Evolutionary conservation across 371 early-diverging fungal genomes (phyloP).

Genomic region (Mucor velutinosus): DNA sequence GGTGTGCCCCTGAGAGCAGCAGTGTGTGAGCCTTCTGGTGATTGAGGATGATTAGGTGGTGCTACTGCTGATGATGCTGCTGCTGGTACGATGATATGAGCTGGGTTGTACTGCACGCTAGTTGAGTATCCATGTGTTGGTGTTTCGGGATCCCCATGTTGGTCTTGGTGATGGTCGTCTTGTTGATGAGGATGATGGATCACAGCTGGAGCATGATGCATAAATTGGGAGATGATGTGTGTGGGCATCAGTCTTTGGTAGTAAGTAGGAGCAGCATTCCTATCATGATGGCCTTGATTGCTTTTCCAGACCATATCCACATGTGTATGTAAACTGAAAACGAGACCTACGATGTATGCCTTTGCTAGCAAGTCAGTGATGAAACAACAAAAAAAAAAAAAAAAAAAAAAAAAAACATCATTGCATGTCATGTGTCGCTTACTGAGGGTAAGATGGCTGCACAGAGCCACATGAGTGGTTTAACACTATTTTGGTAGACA

Average conservation of each 20-base stretch:
- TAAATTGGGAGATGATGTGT: constrained; percentile 47
- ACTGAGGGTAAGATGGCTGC: constrained; percentile 81
- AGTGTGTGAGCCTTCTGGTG: background rate
- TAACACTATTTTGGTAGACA: constrained; percentile 79
- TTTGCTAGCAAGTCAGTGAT: constrained; percentile 2
- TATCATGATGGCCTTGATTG: constrained; percentile 25
- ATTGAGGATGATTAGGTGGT: background rate
- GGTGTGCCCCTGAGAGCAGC: constrained; percentile 3
- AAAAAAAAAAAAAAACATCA: background rate
- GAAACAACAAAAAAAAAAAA: too few relatives aligned
- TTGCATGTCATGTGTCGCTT: constrained; percentile 9
- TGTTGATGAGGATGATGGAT: constrained; percentile 11
- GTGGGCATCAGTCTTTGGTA: constrained; percentile 44
- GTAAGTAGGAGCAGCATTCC: constrained; percentile 17
- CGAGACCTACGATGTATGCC: constrained; percentile 90
- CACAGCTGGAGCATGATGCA: constrained; percentile 16
- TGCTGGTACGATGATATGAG: constrained; percentile 42
- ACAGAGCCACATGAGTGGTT: constrained; percentile 89
- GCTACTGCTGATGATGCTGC: background rate
- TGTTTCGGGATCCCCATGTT: background rate
- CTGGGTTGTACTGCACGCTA: constrained; percentile 13
- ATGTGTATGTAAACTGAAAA: constrained; percentile 94
- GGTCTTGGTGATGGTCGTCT: background rate
- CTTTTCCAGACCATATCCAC: constrained; percentile 85
- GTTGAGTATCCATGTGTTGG: background rate